phyloP scores from a whole-genome alignment of 345 rosid species.

The Ricinus communis region DNA sequence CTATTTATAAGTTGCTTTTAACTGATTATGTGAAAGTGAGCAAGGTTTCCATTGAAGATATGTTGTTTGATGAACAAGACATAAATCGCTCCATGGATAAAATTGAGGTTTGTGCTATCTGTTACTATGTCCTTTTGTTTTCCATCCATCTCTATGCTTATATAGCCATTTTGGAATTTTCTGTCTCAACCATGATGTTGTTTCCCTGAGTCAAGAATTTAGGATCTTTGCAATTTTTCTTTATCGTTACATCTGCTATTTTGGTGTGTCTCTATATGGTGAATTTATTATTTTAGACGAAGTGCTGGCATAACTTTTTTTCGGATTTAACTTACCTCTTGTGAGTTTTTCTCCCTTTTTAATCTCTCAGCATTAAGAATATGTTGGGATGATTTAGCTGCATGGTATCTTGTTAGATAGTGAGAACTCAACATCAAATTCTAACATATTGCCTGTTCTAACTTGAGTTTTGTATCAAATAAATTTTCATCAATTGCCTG shows the following conservation, averaged over 20 bases:
- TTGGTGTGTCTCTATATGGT: too few species aligned
- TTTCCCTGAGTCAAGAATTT: too few species aligned
- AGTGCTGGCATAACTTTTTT: too few species aligned
- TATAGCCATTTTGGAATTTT: too few species aligned
- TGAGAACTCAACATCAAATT: background rate
- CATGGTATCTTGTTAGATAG: background rate
- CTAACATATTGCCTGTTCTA: background rate
- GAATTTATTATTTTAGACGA: too few species aligned
- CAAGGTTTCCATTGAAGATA: conserved; percentile 95
- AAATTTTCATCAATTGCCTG: background rate
- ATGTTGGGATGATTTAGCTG: background rate
- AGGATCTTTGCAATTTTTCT: too few species aligned
- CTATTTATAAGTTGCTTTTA: conserved; percentile 78
- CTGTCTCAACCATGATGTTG: too few species aligned
- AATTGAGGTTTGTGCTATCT: conserved; percentile 57
- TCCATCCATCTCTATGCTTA: too few species aligned
- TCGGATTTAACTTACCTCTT: background rate
- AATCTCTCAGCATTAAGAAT: background rate
- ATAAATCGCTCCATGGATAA: conserved; percentile 87
- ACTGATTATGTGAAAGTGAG: conserved; percentile 96
- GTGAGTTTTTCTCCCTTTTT: background rate
- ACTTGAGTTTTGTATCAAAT: background rate
- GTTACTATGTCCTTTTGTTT: background rate
- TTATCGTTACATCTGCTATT: too few species aligned
- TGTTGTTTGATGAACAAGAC: conserved; percentile 91